Base-by-base conservation (phyloP, 768 basidiomycete species). In the Hygrophoropsis aurantiaca region DNA sequence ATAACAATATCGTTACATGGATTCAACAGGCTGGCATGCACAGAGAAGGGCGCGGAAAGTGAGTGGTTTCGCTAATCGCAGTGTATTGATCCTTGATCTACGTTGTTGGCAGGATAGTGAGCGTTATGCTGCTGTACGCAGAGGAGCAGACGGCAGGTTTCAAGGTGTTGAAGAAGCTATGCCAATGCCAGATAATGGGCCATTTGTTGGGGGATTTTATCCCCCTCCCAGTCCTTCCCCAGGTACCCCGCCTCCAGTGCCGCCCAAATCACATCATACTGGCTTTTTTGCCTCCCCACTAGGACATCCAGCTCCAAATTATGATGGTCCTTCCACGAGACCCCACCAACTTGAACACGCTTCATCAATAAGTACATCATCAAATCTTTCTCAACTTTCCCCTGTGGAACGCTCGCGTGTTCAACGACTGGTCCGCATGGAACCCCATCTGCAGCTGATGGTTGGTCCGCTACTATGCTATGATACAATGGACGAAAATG, bases 401-500 rank as follows among this genome's bases (percentile, higher is more conserved):
- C 77, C 87, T 1, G 75, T 81, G 30, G 85, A 90, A 55, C 74
- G 87, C 37, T 81, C 88, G n/a, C 68, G 78, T 40, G 66, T 71
- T 6, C 69, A 84, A 30, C 72, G 73, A 42, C 71, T 79, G 5
- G 79, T 79, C 16, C 74, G 81, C 34, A 94, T 90, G 87, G 68
- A 84, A 18, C 93, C 93, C 8, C 79, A 87, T 65, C 75, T 97
- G 21, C 85, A 88, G 64, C 80, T 94, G 58, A 94, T 95, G 91
- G 90, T 88, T 46, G 93, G 94, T 0, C 93, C 93, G 18, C 71
- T 97, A 15, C 68, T 97, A 51, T 83, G 88, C 34, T 97, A 92
- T 59, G 94, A 97, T 60, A 98, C 93, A 0, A 79, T 90, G 20
- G 85, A 90, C 54, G 72, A 82, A 50, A 71, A 80, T 19, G 81